phyloP scores from a whole-genome alignment of 352 stramenopile species.

The Phytophthora citricola region DNA sequence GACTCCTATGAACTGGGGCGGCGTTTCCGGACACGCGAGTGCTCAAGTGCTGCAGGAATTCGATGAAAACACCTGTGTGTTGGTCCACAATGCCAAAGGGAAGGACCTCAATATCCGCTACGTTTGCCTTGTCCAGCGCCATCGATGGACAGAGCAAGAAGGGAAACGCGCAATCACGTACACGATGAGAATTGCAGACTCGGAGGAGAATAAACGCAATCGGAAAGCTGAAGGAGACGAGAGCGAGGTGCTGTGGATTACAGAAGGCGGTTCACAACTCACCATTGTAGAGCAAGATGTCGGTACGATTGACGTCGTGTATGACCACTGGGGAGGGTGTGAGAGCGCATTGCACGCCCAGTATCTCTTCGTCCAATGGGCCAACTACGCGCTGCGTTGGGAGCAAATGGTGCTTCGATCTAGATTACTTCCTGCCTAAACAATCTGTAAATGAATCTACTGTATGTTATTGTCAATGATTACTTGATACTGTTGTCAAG shows the following conservation, averaged over 20 bases:
- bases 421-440: background rate
- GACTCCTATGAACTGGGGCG: slow-evolving; percentile 24
- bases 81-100: slow-evolving; percentile 21
- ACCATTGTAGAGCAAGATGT: slow-evolving; percentile 30
- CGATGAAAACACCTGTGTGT: slow-evolving; percentile 24
- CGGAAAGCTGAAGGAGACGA: slow-evolving; percentile 21
- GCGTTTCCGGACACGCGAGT: slow-evolving; percentile 12
- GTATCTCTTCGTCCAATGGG: slow-evolving; percentile 56
- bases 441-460: no score
- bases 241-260: slow-evolving; percentile 35
- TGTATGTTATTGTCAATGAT: no score
- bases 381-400: slow-evolving; percentile 42
- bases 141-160: slow-evolving; percentile 12
- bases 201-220: slow-evolving; percentile 28
- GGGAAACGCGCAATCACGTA: slow-evolving; percentile 27
- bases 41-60: slow-evolving; percentile 32
- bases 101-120: slow-evolving; percentile 23
- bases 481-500: no score
- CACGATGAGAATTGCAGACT: slow-evolving; percentile 36
- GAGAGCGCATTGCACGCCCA: slow-evolving; percentile 43
- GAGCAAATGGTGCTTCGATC: slow-evolving; percentile 19
- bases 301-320: slow-evolving; percentile 29
- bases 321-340: slow-evolving; percentile 37
- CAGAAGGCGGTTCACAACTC: slow-evolving; percentile 33
- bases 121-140: slow-evolving; percentile 27